Evolutionary conservation across 352 stramenopile genomes (phyloP), one percentile per base, ranked within the genome.

Genomic region (Phytophthora pisi): DNA sequence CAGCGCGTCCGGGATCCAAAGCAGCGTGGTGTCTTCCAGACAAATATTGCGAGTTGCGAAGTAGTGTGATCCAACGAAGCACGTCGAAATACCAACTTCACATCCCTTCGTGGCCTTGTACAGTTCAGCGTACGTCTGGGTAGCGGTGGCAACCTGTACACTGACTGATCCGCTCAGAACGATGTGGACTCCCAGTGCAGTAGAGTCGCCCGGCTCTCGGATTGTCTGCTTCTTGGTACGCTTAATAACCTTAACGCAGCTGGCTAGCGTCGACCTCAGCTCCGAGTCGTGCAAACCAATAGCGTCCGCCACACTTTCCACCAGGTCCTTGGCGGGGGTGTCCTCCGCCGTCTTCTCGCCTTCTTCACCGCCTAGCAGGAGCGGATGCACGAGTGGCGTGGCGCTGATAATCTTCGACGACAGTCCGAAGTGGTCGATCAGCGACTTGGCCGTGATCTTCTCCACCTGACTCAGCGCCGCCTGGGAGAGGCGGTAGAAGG

Each of bases 341-440:
- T 66, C 57, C 15, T 60, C 50, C 5, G 28, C 42, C 5, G 53
- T 31, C 10, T 36, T 38, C 9, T 36, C 36, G 13, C 61, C 52
- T 50, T 70, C 61, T 46, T 69, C 57, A 34, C 51, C 57, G 8
- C 56, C 58, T 9, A 78, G 13, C 24, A 79, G n/a, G 18, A 73
- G 31, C 3, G 62, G 58, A 9, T 68, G 52, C 15, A 93, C 62
- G 0, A 90, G 57, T 2, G 76, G 67, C 9, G 49, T 59, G 0
- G 71, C 68, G 13, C 65, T 61, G 30, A 88, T 66, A n/a, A 88
- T 81, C 61, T 81, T 75, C 0, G 68, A 64, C 6, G 68, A 63
- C 7, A 94, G 55, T 8, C 88, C 88, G 67, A 96, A 96, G 52
- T 96, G 88, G 53, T 96, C 83, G 23, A 94, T 79, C 6, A 96